Evolutionary conservation across 768 basidiomycete species (phyloP), one percentile per base, ranked within the genome.

Genomic region (Psilocybe cubensis): DNA sequence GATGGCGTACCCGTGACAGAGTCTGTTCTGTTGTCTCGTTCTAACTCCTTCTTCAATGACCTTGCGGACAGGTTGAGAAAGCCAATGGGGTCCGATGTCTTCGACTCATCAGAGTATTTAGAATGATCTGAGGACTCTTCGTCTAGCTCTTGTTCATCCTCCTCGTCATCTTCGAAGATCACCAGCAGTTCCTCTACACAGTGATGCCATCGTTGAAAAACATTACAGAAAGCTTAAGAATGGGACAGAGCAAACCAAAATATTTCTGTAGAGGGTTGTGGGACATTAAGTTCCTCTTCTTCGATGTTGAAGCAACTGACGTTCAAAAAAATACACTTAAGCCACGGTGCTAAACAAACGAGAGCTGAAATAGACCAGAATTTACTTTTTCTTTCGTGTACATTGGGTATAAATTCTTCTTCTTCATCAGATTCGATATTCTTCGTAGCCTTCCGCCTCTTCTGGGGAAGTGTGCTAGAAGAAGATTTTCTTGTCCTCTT

Each of bases 241-340:
- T 33, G 8, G 31, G n/a, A 14, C 27, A 25, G 27, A 31, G 38
- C 33, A 27, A 43, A 81, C 84, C 78, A 52, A 86, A 85, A 58
- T 76, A 86, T 52, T 78, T 68, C 38, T 76, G 66, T 3, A 86
- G 68, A 0, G 82, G 81, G 61, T 84, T 84, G n/a, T 21, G 63
- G 66, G 8, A 63, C 69, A 12, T 63, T 9, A 20, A 21, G 33
- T 28, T 14, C 50, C 28, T 5, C 17, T 14, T 21, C 35, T 1
- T 33, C 2, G n/a, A n/a, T n/a, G n/a, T n/a, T n/a, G n/a, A n/a
- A n/a, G 14, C 27, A 21, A 40, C 45, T 51, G 49, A 31, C 25
- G 9, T 10, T 12, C 40, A 48, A 14, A 9, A n/a, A n/a, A n/a
- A n/a, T n/a, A n/a, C n/a, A n/a, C n/a, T 31, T 24, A 27, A 44